These are phyloP conservation scores for Dentipellis sp. DNA, from an alignment of 768 basidiomycete species.

Conservation along the genomic window DNA sequence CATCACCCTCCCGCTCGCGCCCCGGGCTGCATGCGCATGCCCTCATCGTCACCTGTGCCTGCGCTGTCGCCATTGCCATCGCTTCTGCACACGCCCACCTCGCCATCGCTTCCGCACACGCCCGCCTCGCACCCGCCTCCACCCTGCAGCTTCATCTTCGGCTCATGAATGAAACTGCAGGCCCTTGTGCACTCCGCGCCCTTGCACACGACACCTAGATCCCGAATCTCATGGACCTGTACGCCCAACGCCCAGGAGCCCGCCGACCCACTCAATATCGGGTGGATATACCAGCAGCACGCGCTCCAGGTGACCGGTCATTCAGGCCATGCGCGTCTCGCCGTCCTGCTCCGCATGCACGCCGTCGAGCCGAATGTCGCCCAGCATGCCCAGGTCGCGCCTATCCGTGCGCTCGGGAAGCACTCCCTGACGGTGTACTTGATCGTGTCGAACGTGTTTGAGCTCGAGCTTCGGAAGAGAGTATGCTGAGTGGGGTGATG, in stretches of 20 bases:
- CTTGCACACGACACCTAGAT: constrained; percentile 30
- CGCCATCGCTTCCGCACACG: too few species aligned
- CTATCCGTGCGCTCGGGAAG: constrained; percentile 19
- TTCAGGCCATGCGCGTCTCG: background rate
- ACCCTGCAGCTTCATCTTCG: too few species aligned
- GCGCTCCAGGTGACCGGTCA: constrained; percentile 24
- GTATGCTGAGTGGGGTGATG: constrained; percentile 12
- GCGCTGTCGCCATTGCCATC: too few species aligned
- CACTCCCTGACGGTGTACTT: constrained; percentile 46
- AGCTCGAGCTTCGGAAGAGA: too few species aligned
- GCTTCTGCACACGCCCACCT: too few species aligned
- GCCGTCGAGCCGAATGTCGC: constrained; percentile 27
- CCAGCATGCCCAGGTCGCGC: constrained; percentile 26
- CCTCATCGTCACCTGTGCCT: too few species aligned
- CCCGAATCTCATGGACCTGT: constrained; percentile 56
- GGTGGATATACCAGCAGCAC: constrained; percentile 39
- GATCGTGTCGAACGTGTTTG: constrained; percentile 29
- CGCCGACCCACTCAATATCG: constrained; percentile 52
- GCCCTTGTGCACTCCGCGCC: too few species aligned
- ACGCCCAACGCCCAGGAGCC: constrained; percentile 62
- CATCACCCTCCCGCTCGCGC: too few species aligned
- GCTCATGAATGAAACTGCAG: too few species aligned
- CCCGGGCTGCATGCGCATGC: too few species aligned
- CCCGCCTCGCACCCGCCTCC: too few species aligned
- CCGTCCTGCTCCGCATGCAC: constrained; percentile 47